Percentiles rank a stretch among this genome's conserved stretches.
Evolutionary conservation across 108 stramenopile genomes (phyloP).

Genomic region (Seminavis robusta): DNA sequence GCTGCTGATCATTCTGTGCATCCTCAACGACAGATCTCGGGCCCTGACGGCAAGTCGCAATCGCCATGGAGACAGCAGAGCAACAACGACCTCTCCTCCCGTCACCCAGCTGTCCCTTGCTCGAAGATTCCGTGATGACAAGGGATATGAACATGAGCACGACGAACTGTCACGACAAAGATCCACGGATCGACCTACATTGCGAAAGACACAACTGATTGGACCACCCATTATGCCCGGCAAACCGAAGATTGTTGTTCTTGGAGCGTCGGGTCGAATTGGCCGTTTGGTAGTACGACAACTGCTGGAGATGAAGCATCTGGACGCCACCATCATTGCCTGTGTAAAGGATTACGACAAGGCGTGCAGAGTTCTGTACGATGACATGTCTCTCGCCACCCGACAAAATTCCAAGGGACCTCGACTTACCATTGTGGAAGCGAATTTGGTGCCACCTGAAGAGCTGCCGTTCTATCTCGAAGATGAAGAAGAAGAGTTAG

Average conservation of each 20-base stretch:
- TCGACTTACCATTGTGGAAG: conserved; percentile 48
- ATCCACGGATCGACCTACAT: too few species aligned
- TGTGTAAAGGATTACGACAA: conserved; percentile 51
- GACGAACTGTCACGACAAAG: too few species aligned
- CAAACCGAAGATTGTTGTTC: conserved; percentile 58
- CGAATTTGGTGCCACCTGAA: conserved; percentile 50
- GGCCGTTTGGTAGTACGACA: conserved; percentile 55
- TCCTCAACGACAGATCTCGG: too few species aligned
- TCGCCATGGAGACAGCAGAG: too few species aligned
- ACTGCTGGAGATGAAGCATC: conserved; percentile 28
- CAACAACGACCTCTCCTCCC: too few species aligned
- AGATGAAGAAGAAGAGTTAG: conserved; percentile 17
- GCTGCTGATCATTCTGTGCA: too few species aligned
- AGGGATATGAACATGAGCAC: too few species aligned
- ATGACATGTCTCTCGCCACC: conserved; percentile 25
- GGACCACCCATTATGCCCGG: conserved; percentile 19
- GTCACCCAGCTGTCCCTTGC: too few species aligned
- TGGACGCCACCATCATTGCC: conserved; percentile 68
- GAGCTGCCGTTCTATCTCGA: conserved; percentile 33
- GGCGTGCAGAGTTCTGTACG: conserved; percentile 48
- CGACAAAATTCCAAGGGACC: conserved; percentile 34
- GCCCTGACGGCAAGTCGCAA: too few species aligned
- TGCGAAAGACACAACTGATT: too few species aligned
- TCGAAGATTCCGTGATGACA: too few species aligned
- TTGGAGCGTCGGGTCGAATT: conserved; percentile 61